phyloP scores from a whole-genome alignment of 306 rosid species.

The Carpinus viminea region DNA sequence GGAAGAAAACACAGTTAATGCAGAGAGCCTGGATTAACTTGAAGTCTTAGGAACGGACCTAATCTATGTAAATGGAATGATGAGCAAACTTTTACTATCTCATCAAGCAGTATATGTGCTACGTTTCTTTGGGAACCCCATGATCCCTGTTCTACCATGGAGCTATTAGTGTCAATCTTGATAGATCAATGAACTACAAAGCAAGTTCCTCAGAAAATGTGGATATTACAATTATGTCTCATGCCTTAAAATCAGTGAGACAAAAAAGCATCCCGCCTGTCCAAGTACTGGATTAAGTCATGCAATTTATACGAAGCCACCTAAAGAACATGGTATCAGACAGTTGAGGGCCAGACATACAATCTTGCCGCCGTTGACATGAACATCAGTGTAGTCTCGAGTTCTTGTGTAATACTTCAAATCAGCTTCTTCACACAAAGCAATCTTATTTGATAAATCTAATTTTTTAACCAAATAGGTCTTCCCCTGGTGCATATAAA shows the following conservation, averaged over 20 bases:
- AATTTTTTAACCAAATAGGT: slow-evolving; percentile 77
- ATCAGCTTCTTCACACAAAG: slow-evolving; percentile 73
- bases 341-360: slow-evolving; percentile 55
- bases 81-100: neutral
- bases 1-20: neutral
- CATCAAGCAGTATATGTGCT: neutral
- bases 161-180: neutral
- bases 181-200: neutral
- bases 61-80: neutral
- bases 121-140: neutral
- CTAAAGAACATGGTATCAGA: slow-evolving; percentile 15
- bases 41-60: neutral
- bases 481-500: slow-evolving; percentile 84
- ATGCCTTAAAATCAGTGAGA: neutral
- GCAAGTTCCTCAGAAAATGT: neutral
- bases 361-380: slow-evolving; percentile 70
- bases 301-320: slow-evolving; percentile 24
- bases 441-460: slow-evolving; percentile 59
- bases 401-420: slow-evolving; percentile 84
- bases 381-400: slow-evolving; percentile 77
- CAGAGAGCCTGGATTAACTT: neutral
- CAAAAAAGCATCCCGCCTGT: neutral
- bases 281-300: neutral
- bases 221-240: neutral
- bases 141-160: neutral